phyloP scores from a whole-genome alignment of 2,329 filamentous ascomycete species.

The Catunica adiposa region DNA sequence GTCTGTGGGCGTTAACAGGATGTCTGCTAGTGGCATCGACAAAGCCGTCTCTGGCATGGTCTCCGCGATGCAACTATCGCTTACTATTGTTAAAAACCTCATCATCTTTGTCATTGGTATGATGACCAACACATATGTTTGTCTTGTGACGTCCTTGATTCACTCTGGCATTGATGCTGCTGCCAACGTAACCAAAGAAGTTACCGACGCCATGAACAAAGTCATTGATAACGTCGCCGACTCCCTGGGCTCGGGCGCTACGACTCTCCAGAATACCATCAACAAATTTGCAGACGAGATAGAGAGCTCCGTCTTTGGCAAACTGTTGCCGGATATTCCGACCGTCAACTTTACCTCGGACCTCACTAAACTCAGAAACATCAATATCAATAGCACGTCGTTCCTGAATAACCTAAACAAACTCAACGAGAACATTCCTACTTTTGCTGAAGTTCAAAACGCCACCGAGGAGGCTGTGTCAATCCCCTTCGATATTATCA shows the following conservation, averaged over 20 bases:
- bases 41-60: constrained; percentile 67
- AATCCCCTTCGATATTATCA: constrained; percentile 67
- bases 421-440: constrained; percentile 65
- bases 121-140: constrained; percentile 77
- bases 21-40: constrained; percentile 66
- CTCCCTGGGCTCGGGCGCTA: constrained; percentile 40
- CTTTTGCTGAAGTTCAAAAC: constrained; percentile 70
- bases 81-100: constrained; percentile 73
- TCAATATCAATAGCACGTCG: constrained; percentile 49
- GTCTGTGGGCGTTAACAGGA: constrained; percentile 69
- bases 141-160: constrained; percentile 70
- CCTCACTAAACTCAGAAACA: constrained; percentile 49
- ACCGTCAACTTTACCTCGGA: constrained; percentile 47
- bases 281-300: constrained; percentile 31
- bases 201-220: constrained; percentile 31
- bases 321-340: constrained; percentile 30
- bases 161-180: constrained; percentile 61
- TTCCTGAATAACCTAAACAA: constrained; percentile 53
- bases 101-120: constrained; percentile 87
- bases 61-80: constrained; percentile 56
- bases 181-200: constrained; percentile 34
- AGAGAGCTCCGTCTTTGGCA: constrained; percentile 31
- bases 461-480: constrained; percentile 59
- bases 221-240: constrained; percentile 40
- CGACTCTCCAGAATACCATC: constrained; percentile 31